Evolutionary conservation across 192 early-diverging fungal genomes (phyloP), one percentile per base, ranked within the genome.

Genomic region (Chytriomyces confervae): DNA sequence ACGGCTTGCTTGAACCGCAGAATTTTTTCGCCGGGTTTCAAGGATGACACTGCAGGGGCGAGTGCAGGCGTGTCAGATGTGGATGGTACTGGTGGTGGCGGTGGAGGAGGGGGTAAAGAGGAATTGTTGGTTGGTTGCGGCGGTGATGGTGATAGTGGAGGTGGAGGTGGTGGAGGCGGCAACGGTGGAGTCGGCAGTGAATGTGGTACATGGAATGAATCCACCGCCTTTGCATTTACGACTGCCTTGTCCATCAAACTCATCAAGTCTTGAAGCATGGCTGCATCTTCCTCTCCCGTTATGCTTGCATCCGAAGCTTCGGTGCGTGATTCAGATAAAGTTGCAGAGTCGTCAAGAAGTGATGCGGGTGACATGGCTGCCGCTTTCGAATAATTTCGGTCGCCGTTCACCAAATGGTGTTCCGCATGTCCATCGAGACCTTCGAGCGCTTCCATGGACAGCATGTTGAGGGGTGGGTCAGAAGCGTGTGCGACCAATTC

Each of bases 161-260:
- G 29, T 23, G 18, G n/a, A 64, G 62, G 13, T 24, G 62, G 13
- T 4, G 62, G 29, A 64, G 18, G 20, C 18, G 18, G 20, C 62
- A 64, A 18, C 46, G 27, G 66, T 4, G 11, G 7, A 1, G 45
- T 36, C 20, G 62, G 10, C 24, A 20, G 10, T 11, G 18, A 46
- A 29, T 45, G 8, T 18, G 27, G 29, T 36, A 36, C 29, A 36
- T 36, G 0, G 29, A 36, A 36, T 36, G 29, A 36, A 2, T 36
- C 29, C 29, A 36, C 29, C 29, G 29, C 29, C 29, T 36, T 11
- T 53, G 46, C 66, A 43, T 68, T 46, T 20, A 68, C 20, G 23
- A 70, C 50, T 7, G 69, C 69, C 45, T 50, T n/a, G 36, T 70
- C 69, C 69, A 70, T 70, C 18, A 70, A 23, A 18, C 27, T 70